phyloP scores from a whole-genome alignment of 2,329 filamentous ascomycete species.

The Huntiella savannae region DNA sequence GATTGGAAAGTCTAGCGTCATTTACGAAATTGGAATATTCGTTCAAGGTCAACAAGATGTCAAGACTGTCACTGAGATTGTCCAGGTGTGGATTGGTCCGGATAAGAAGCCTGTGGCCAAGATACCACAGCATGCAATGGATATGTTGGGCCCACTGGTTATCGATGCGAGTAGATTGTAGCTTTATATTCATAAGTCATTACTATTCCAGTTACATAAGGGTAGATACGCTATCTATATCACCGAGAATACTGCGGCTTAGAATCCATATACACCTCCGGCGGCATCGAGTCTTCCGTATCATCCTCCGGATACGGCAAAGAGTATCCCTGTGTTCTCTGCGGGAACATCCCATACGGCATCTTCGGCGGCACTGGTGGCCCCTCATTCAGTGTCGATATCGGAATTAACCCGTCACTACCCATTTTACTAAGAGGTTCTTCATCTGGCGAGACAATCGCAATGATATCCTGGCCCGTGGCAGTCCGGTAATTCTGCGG shows the following conservation, averaged over 20 bases:
- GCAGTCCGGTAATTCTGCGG: constrained; percentile 37
- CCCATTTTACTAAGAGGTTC: constrained; percentile 22
- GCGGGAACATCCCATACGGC: constrained; percentile 30
- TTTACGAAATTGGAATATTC: constrained; percentile 79
- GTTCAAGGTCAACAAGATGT: constrained; percentile 52
- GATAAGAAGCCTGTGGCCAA: constrained; percentile 36
- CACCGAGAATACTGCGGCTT: constrained; percentile 50
- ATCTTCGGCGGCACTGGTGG: constrained; percentile 65
- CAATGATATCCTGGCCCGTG: constrained; percentile 49
- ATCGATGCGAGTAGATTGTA: too few species aligned
- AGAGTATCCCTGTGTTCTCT: constrained; percentile 14
- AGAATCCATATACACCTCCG: constrained; percentile 63
- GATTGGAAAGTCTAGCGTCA: constrained; percentile 70
- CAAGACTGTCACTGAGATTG: constrained; percentile 68
- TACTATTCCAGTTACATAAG: too few species aligned
- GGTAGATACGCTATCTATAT: constrained; percentile 16
- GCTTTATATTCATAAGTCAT: too few species aligned
- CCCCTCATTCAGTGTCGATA: constrained; percentile 23
- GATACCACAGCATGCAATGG: too few species aligned
- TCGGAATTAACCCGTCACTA: constrained; percentile 7
- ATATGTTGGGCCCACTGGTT: too few species aligned
- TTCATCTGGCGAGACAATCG: constrained; percentile 41
- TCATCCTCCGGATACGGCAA: constrained; percentile 65
- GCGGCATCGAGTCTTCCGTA: constrained; percentile 49
- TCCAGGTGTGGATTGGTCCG: constrained; percentile 76